These are phyloP conservation scores for Colletotrichum sp. DNA, from an alignment of 2,329 filamentous ascomycete species.

Conservation along the genomic window DNA sequence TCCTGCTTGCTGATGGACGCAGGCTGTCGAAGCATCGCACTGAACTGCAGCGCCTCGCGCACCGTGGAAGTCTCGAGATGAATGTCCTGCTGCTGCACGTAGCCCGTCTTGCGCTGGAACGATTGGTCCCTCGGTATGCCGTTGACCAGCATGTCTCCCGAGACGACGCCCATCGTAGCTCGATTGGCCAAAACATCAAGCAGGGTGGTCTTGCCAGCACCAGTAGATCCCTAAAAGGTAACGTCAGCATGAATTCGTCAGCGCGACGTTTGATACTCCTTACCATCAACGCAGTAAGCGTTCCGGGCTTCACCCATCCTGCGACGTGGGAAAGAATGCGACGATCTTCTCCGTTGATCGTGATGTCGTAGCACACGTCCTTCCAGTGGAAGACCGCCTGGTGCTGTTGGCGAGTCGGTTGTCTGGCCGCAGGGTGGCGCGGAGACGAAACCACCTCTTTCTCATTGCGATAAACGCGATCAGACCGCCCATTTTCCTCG, in stretches of 20 bases:
- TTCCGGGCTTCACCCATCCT: constrained; percentile 80
- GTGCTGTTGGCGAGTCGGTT: constrained; percentile 40
- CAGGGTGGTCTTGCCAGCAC: constrained; percentile 70
- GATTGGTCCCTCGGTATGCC: constrained; percentile 66
- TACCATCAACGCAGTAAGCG: constrained; percentile 74
- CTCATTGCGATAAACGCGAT: constrained; percentile 36
- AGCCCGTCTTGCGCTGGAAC: constrained; percentile 72
- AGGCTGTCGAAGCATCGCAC: constrained; percentile 70
- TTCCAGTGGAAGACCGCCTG: constrained; percentile 74
- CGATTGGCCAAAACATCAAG: constrained; percentile 67
- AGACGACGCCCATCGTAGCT: constrained; percentile 71
- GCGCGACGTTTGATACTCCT: constrained; percentile 42
- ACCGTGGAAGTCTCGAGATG: constrained; percentile 39
- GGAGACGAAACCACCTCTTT: constrained; percentile 25
- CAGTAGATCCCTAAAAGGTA: too few relatives aligned
- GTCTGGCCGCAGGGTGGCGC: neutral
- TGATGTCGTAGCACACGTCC: constrained; percentile 64
- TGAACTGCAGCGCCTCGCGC: constrained; percentile 70
- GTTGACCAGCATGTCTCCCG: constrained; percentile 73
- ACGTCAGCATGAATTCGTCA: rapidly evolving
- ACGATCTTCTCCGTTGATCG: constrained; percentile 68
- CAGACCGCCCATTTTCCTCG: neutral
- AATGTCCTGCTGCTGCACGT: constrained; percentile 69
- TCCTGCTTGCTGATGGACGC: constrained; percentile 48
- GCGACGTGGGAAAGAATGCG: constrained; percentile 74